Percentiles rank a stretch among this genome's conserved stretches.
These are phyloP conservation scores for Colletotrichum chlorophyti DNA, from an alignment of 2,329 filamentous ascomycete species.

Conservation along the genomic window DNA sequence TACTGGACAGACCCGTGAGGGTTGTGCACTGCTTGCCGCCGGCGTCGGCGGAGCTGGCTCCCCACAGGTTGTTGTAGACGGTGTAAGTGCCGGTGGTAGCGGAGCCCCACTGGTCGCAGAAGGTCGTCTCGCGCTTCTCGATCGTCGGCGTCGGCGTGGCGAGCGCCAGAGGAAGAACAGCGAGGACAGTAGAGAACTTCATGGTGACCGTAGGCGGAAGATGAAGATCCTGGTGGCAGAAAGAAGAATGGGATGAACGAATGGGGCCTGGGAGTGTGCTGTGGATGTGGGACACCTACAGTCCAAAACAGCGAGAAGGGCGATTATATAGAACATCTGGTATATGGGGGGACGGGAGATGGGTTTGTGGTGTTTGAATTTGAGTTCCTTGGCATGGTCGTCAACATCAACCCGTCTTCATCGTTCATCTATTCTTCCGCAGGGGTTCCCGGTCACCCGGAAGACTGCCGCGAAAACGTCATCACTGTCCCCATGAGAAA, in stretches of 20 bases:
- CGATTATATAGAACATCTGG: too few species aligned
- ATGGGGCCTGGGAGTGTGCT: background rate
- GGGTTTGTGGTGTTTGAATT: background rate
- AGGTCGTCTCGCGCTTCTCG: conserved; percentile 30
- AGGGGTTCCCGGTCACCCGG: too few species aligned
- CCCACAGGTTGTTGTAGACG: conserved; percentile 52
- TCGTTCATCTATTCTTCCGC: background rate
- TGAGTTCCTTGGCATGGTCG: background rate
- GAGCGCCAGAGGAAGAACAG: conserved; percentile 21
- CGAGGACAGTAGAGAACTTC: conserved; percentile 29
- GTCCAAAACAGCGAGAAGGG: too few species aligned
- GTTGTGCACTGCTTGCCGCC: conserved; percentile 50
- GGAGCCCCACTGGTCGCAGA: conserved; percentile 35
- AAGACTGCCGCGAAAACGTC: too few species aligned
- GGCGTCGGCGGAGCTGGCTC: conserved; percentile 36
- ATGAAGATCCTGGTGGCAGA: background rate
- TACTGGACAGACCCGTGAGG: conserved; percentile 41
- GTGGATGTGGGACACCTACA: too few species aligned
- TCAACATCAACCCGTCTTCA: background rate
- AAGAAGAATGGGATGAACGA: background rate
- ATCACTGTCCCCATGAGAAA: background rate
- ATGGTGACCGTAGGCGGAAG: background rate
- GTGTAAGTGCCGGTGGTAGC: conserved; percentile 32
- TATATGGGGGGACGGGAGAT: background rate
- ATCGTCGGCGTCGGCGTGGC: conserved; percentile 23